These are phyloP conservation scores for Arthrobotrys megalospora DNA, from an alignment of 2,329 filamentous ascomycete species.

Conservation along the genomic window DNA sequence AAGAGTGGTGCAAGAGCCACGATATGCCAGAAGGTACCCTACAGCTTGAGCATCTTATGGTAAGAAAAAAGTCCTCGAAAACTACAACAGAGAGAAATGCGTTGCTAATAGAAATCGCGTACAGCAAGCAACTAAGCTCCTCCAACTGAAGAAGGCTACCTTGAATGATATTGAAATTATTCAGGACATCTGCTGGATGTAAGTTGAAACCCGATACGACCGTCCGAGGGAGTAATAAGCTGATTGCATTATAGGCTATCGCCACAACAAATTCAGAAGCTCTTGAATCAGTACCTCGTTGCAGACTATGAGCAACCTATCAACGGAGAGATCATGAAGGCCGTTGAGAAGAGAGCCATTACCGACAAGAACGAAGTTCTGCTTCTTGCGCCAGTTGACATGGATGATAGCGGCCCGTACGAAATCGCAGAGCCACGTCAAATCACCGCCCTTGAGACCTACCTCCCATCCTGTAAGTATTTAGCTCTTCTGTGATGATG, in stretches of 20 bases:
- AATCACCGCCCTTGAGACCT: constrained; percentile 96
- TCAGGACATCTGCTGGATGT: constrained; percentile 99
- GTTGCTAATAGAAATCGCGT: constrained; percentile 35
- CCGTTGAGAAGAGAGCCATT: constrained; percentile 87
- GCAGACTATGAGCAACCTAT: constrained; percentile 99
- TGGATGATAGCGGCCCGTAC: constrained; percentile 98
- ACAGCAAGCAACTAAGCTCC: constrained; percentile 95
- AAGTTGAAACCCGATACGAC: constrained; percentile 67
- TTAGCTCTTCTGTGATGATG: constrained; percentile 82
- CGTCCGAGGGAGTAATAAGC: not conserved
- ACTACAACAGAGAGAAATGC: constrained; percentile 56
- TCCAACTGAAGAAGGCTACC: constrained; percentile 98
- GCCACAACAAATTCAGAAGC: constrained; percentile 98
- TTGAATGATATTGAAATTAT: constrained; percentile 99
- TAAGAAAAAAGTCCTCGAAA: constrained; percentile 68
- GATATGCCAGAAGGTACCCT: constrained; percentile 99
- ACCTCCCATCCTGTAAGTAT: constrained; percentile 94
- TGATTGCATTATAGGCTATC: constrained; percentile 77
- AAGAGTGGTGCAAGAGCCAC: constrained; percentile 99
- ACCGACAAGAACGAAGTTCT: constrained; percentile 95
- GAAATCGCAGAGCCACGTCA: constrained; percentile 97
- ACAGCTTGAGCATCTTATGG: constrained; percentile 98
- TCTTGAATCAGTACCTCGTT: constrained; percentile 97
- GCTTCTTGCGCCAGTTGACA: constrained; percentile 92
- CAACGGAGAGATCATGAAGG: constrained; percentile 99